phyloP scores from a whole-genome alignment of 371 early-diverging fungal species.

The Mortierella sp. region DNA sequence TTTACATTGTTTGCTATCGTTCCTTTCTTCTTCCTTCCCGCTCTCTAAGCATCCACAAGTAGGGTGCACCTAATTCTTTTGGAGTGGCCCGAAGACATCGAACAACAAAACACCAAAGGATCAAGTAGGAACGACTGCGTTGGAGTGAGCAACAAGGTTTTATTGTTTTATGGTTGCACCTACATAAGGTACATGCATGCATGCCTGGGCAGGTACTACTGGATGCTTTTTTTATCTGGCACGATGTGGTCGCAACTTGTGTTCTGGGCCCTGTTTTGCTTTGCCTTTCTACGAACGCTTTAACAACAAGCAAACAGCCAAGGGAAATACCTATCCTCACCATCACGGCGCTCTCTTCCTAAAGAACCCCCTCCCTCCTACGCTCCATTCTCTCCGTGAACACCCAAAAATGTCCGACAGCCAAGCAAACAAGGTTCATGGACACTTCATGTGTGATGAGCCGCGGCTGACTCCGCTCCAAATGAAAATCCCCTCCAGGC shows the following conservation, averaged over 20 bases:
- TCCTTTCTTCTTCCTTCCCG: neutral
- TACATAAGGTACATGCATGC: neutral
- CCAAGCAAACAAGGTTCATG: neutral
- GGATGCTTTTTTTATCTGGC: too few species aligned
- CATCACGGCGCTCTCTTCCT: too few species aligned
- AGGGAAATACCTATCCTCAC: too few species aligned
- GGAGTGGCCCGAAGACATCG: neutral
- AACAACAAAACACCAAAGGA: neutral
- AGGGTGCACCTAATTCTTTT: neutral
- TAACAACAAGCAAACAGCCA: too few species aligned
- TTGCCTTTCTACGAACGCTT: too few species aligned
- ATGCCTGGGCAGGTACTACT: neutral
- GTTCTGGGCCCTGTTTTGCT: too few species aligned
- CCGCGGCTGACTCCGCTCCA: conserved; percentile 1
- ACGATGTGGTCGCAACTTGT: too few species aligned
- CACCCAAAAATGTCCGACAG: neutral
- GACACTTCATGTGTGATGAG: too few species aligned
- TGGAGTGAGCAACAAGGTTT: neutral
- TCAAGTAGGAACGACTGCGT: neutral
- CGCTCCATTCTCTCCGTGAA: too few species aligned
- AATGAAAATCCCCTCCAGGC: neutral
- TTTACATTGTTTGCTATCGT: neutral
- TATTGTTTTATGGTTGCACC: neutral
- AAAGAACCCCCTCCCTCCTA: too few species aligned
- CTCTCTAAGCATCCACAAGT: too few species aligned